A percentile compares a stretch with the other conserved stretches of the same genome.
Conservation (phyloP, 2,329 filamentous ascomycete species). For the Aspergillus chevalieri region DNA sequence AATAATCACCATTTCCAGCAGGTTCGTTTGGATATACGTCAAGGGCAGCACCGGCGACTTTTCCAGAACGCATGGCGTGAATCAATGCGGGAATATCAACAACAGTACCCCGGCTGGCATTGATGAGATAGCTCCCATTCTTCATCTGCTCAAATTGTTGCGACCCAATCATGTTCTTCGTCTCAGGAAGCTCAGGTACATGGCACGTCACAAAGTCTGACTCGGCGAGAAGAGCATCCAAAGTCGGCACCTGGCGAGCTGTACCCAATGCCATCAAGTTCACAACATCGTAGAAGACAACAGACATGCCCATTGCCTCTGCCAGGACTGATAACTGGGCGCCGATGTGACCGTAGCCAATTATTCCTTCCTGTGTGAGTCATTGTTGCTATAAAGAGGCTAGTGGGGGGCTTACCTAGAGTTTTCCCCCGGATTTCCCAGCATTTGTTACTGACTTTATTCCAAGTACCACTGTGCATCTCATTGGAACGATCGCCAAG, state of each 20-base stretch:
- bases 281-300: conserved; percentile 94
- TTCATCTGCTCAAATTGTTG: conserved; percentile 83
- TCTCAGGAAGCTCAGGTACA: conserved; percentile 89
- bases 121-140: conserved; percentile 86
- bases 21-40: conserved; percentile 96
- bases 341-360: conserved; percentile 96
- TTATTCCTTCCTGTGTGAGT: conserved; percentile 57
- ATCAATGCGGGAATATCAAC: conserved; percentile 91
- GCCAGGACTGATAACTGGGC: conserved; percentile 92
- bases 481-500: conserved; percentile 88
- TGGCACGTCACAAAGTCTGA: conserved; percentile 93
- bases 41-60: conserved; percentile 87
- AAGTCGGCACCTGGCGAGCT: conserved; percentile 70
- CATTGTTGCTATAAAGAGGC: neutral
- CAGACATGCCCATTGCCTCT: conserved; percentile 95
- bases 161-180: conserved; percentile 82
- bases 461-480: conserved; percentile 92
- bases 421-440: conserved; percentile 99
- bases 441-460: conserved; percentile 93
- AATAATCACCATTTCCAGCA: conserved; percentile 89
- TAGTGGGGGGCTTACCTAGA: conserved; percentile 54
- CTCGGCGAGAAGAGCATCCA: conserved; percentile 68
- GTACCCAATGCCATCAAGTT: conserved; percentile 93
- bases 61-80: conserved; percentile 75
- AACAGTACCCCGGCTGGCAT: conserved; percentile 87